phyloP scores from a whole-genome alignment of 495 filamentous ascomycete genomes.

The Endocarpon pusillum region DNA sequence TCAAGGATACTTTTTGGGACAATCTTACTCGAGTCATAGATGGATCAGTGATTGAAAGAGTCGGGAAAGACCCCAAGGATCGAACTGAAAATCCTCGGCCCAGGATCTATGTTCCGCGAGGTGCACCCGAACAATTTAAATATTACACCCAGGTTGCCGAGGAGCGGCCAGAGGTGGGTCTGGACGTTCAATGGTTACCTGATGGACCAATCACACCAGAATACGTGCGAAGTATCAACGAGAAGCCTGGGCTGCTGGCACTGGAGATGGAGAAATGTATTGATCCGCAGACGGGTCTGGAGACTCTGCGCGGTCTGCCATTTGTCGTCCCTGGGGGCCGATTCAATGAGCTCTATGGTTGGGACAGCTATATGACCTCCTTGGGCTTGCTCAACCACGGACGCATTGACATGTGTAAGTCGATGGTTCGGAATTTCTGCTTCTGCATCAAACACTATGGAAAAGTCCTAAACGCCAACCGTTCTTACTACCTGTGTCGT shows the following conservation, averaged over 20 bases:
- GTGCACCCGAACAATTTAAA: constrained; percentile 68
- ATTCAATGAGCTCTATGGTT: constrained; percentile 95
- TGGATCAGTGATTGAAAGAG: constrained; percentile 67
- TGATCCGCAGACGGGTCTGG: constrained; percentile 46
- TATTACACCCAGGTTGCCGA: constrained; percentile 69
- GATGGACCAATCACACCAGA: constrained; percentile 55
- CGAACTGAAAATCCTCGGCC: constrained; percentile 77
- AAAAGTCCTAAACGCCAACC: constrained; percentile 92
- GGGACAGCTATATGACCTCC: constrained; percentile 97
- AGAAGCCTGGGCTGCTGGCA: constrained; percentile 75
- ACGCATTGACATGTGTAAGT: constrained; percentile 67
- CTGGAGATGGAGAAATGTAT: constrained; percentile 66
- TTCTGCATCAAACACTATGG: constrained; percentile 97
- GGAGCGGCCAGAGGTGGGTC: constrained; percentile 57
- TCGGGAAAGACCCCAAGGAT: constrained; percentile 76
- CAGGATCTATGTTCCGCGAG: constrained; percentile 79
- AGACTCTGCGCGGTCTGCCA: constrained; percentile 58
- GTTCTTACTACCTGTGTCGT: constrained; percentile 82
- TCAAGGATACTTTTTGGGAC: constrained; percentile 78
- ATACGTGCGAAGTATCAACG: constrained; percentile 55
- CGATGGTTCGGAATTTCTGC: constrained; percentile 89
- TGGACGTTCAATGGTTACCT: constrained; percentile 68
- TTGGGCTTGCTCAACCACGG: constrained; percentile 70
- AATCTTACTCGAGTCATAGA: constrained; percentile 79
- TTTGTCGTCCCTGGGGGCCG: constrained; percentile 92